Base-by-base conservation (phyloP, 139 green algal genomes). In the Pseudopediastrum boryanum region DNA sequence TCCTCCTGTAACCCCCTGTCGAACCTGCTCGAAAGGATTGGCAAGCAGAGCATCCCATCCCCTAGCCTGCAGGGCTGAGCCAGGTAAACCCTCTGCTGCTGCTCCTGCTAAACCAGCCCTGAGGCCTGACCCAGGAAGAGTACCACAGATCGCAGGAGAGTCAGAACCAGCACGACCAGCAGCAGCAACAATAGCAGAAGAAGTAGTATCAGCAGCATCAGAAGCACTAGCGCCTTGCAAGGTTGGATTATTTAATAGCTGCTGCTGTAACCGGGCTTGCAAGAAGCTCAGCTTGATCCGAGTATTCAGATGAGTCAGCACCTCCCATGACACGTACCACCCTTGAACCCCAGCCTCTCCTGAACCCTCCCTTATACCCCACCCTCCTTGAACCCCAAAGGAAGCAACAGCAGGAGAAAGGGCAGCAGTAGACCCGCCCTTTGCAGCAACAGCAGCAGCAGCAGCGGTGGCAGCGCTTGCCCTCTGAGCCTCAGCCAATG, bases 361-460 rank as follows among this genome's bases (percentile, higher is more conserved):
- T 44, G 44, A 61, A 44, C 42, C 58, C 43, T 44, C 16, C 2
- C 13, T 41, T 27, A 29, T 66, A 50, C 54, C 21, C 9, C 31
- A 19, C 19, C 39, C 29, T 6, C 38, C 61, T 31, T 25, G 35
- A 69, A 5, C 3, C 25, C 12, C 54, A 21, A 29, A 27, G 33
- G 16, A 21, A 64, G 12, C 54, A 42, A 35, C 12, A 31, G 33
- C 31, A 35, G 9, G 19, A 33, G 33, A 48, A 52, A 33, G n/a
- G n/a, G n/a, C n/a, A n/a, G n/a, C n/a, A 35, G 23, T 54, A 19
- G 4, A 48, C 48, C 31, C 50, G 69, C 29, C 7, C 35, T 56
- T 16, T 16, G 16, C 61, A 42, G 61, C 69, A 44, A 8, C 29
- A 65, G 69, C 46, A 64, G 69, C 50, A 77, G 46, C 33, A 77